Conservation (phyloP, 176 grass and related monocot species). For the Elaeis guineensis region DNA sequence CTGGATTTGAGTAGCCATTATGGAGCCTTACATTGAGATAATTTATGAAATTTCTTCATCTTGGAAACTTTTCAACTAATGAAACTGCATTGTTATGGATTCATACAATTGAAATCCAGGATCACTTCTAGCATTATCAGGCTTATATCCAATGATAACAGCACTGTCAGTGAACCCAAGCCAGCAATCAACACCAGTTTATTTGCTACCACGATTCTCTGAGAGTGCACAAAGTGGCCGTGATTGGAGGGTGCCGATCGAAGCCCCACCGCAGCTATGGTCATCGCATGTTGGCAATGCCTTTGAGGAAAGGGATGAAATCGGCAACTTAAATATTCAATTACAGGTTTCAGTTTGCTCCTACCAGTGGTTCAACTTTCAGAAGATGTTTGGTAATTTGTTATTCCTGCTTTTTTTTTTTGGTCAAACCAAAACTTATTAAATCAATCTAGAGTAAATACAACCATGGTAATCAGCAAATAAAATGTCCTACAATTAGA, state of each 20-base stretch:
- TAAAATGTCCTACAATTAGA: too few relatives aligned
- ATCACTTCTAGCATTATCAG: conserved; percentile 61
- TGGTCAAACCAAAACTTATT: neutral
- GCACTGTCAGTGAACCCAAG: conserved; percentile 63
- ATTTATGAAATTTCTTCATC: neutral
- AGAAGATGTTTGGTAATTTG: conserved; percentile 72
- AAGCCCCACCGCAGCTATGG: conserved; percentile 72
- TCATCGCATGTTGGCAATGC: conserved; percentile 68
- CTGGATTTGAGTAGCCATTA: too few relatives aligned
- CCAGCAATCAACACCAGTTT: conserved; percentile 55
- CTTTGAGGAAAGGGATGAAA: conserved; percentile 59
- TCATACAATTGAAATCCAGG: conserved; percentile 23
- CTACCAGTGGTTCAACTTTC: conserved; percentile 91
- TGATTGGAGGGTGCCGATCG: conserved; percentile 60
- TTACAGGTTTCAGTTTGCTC: conserved; percentile 77
- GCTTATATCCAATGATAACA: conserved; percentile 76
- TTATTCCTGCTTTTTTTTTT: neutral
- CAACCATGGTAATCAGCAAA: too few relatives aligned
- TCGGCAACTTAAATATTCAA: conserved; percentile 32
- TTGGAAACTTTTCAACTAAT: too few relatives aligned
- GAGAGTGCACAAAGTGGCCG: conserved; percentile 16
- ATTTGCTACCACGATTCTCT: conserved; percentile 65
- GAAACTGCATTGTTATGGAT: too few relatives aligned
- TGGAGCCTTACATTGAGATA: too few relatives aligned
- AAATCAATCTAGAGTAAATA: too few relatives aligned